phyloP scores from a whole-genome alignment of 192 early-diverging fungal species.

The Endogone sp. region DNA sequence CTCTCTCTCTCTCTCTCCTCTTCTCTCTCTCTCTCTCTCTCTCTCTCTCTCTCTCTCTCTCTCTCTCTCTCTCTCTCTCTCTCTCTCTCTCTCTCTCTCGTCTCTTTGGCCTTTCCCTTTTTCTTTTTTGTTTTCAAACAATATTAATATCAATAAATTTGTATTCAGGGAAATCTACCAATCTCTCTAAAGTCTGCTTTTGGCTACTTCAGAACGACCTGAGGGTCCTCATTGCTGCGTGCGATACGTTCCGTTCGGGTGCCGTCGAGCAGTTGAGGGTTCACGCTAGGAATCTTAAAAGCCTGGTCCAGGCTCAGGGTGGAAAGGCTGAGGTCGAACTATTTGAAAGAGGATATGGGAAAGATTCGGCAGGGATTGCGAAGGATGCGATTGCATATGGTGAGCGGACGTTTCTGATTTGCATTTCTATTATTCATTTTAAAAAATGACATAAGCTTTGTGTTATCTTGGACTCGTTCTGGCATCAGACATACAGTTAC shows the following conservation, averaged over 20 bases:
- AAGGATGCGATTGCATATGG: slow-evolving; percentile 87
- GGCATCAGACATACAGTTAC: too few species aligned
- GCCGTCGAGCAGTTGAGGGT: slow-evolving; percentile 95
- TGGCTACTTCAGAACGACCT: slow-evolving; percentile 92
- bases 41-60: too few species aligned
- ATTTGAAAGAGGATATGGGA: slow-evolving; percentile 95
- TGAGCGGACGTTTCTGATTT: slow-evolving; percentile 15
- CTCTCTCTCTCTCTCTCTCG: too few species aligned
- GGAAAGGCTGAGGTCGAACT: slow-evolving; percentile 70
- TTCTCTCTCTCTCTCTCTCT: too few species aligned
- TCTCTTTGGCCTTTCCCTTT: neutral
- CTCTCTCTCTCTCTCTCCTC: too few species aligned
- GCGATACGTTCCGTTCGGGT: slow-evolving; percentile 95
- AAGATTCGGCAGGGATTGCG: slow-evolving; percentile 93
- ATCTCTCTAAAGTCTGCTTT: slow-evolving; percentile 92
- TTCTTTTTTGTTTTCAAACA: neutral
- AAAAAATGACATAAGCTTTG: too few species aligned
- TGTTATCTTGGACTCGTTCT: too few species aligned
- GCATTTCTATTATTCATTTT: neutral
- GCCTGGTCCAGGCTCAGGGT: slow-evolving; percentile 55
- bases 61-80: too few species aligned
- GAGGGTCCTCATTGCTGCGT: slow-evolving; percentile 89
- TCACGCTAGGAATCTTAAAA: slow-evolving; percentile 82
- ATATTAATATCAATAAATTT: neutral
- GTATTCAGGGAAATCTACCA: slow-evolving; percentile 81